A percentile compares a stretch with the other conserved stretches of the same genome.
Evolutionary conservation across 2,329 filamentous ascomycete species (phyloP).

Genomic region (Penicillium sp.): DNA sequence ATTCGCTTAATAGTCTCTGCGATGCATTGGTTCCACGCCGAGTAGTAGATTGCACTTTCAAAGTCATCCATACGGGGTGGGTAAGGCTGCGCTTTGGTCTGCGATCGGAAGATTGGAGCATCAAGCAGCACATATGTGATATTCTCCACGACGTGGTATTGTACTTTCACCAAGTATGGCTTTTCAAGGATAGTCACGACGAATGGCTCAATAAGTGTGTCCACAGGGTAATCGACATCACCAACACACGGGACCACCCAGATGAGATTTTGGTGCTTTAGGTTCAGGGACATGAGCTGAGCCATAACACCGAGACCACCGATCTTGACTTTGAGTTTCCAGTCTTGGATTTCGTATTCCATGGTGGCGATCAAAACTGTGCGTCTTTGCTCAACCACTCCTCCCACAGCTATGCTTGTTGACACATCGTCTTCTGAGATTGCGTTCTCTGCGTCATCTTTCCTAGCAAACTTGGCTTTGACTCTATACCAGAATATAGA

Average conservation of each 20-base stretch:
- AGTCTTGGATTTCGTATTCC: constrained; percentile 72
- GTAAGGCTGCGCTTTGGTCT: constrained; percentile 63
- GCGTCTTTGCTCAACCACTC: constrained; percentile 37
- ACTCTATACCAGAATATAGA: constrained; percentile 34
- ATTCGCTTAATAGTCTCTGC: constrained; percentile 65
- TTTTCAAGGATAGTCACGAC: constrained; percentile 61
- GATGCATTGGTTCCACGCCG: constrained; percentile 70
- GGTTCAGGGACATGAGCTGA: constrained; percentile 66
- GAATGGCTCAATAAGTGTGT: constrained; percentile 61
- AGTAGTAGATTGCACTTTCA: constrained; percentile 67
- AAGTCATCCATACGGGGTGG: constrained; percentile 69
- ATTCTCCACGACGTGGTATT: constrained; percentile 63
- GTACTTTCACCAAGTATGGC: constrained; percentile 61
- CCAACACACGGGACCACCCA: constrained; percentile 55
- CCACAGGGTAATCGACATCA: constrained; percentile 64
- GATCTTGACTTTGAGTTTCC: constrained; percentile 70
- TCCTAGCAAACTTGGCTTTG: constrained; percentile 27
- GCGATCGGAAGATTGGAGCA: constrained; percentile 66
- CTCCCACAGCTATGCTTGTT: constrained; percentile 32
- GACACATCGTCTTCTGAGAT: constrained; percentile 36
- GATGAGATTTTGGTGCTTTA: constrained; percentile 61
- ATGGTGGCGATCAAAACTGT: constrained; percentile 68
- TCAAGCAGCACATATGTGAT: constrained; percentile 69
- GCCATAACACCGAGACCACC: constrained; percentile 71
- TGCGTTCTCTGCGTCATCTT: constrained; percentile 33